phyloP scores from a whole-genome alignment of 2,329 filamentous ascomycete genomes.

The Septoria petroselini region DNA sequence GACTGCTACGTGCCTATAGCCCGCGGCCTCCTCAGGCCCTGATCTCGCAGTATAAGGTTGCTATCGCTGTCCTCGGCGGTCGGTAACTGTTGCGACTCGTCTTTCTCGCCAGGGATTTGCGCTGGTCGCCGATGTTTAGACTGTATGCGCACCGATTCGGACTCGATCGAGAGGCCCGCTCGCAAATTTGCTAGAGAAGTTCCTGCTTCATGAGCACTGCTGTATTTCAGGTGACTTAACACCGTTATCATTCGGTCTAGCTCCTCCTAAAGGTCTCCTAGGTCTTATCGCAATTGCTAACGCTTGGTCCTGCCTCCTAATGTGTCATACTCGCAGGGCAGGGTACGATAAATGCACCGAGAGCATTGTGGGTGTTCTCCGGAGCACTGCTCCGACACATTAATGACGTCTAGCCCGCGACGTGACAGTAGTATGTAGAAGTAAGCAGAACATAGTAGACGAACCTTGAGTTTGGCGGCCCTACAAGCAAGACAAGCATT shows the following conservation, averaged over 20 bases:
- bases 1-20: too few relatives aligned
- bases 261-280: constrained; percentile 9
- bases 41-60: too few relatives aligned
- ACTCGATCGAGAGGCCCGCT: constrained; percentile 19
- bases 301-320: constrained; percentile 23
- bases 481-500: constrained; percentile 16
- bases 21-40: too few relatives aligned
- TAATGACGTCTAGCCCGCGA: not conserved
- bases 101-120: too few relatives aligned
- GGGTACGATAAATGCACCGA: constrained; percentile 2
- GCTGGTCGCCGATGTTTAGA: too few relatives aligned
- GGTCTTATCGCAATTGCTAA: constrained; percentile 19
- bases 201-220: constrained; percentile 24
- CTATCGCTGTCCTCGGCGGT: too few relatives aligned
- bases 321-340: constrained; percentile 23
- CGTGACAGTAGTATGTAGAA: not conserved
- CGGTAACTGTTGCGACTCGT: too few relatives aligned
- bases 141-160: constrained; percentile 14
- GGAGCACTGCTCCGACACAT: constrained; percentile 8
- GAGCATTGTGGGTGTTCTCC: constrained; percentile 20
- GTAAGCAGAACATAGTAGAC: too few relatives aligned
- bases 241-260: constrained; percentile 14
- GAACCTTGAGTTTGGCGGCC: constrained; percentile 16
- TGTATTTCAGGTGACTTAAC: constrained; percentile 18
- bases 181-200: constrained; percentile 25